Base-by-base conservation (phyloP, 225 moss, liverwort and hornwort genomes). In the Sphagnum tenellum region DNA sequence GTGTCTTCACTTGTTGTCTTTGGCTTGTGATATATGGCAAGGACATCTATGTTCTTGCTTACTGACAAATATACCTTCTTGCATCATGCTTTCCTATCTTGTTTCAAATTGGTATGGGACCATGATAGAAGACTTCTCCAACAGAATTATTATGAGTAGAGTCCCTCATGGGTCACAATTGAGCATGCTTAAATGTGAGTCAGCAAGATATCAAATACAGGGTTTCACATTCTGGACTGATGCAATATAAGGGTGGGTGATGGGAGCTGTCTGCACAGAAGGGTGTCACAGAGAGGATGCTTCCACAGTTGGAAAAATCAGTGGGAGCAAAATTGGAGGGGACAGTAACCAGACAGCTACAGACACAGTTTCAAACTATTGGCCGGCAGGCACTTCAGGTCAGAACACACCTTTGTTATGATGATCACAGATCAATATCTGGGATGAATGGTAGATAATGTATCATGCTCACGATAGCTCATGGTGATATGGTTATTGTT, bases 381-480 rank as follows among this genome's bases (percentile, higher is more conserved):
- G 80, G 92, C 72, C 88, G 88, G 70, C 92, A 92, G 75, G 89
- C 89, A 9, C 74, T 96, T 71, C 95, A 96, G 95, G 95, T 96
- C 64, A 74, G 54, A 52, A 45, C 56, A 47, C 54, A 51, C 58
- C 59, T 64, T 45, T 46, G 8, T 14, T 58, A 61, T 12, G 12
- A 11, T 45, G 11, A 4, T 62, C 61, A 5, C 65, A 62, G 47
- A 51, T 74, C 48, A 61, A 11, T 63, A 5, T 63, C 62, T 63
- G 5, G 29, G 29, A 5, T 51, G 50, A 9, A 48, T 12, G 4
- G 50, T 48, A 60, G 2, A 68, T 67, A 61, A 73, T 49, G n/a
- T 64, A 5, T 64, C 46, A 8, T 7, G 10, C 46, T 47, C 10
- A 44, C 2, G 5, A 5, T 64, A 6, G 5, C 29, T 46, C 0